phyloP scores from a whole-genome alignment of 768 basidiomycete genomes.

The Glaciozyma martinii region DNA sequence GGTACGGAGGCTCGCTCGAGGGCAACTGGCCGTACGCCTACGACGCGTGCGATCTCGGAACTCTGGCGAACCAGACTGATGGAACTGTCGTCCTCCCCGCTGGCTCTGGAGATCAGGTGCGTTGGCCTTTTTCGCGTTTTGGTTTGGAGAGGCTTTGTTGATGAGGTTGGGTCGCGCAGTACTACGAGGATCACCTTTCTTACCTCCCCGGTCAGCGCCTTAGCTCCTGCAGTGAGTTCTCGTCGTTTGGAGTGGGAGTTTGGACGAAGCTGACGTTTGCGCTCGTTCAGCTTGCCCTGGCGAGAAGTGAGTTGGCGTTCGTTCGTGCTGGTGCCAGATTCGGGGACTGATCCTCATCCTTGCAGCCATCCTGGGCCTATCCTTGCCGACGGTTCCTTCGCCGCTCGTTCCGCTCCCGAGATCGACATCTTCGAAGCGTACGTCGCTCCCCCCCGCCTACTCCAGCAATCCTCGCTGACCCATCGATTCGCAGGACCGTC shows the following conservation, averaged over 20 bases:
- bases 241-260: too few relatives aligned
- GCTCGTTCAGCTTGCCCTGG: slow-evolving; percentile 51
- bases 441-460: too few relatives aligned
- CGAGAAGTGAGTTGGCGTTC: slow-evolving; percentile 44
- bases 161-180: slow-evolving; percentile 40
- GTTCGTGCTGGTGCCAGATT: too few relatives aligned
- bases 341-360: neutral
- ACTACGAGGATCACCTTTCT: slow-evolving; percentile 53
- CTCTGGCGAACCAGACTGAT: slow-evolving; percentile 62
- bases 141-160: too few relatives aligned
- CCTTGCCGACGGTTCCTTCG: neutral
- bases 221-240: slow-evolving; percentile 56
- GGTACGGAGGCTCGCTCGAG: neutral
- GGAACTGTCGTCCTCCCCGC: slow-evolving; percentile 40
- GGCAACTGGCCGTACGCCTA: slow-evolving; percentile 5
- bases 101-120: slow-evolving; percentile 44
- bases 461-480: too few relatives aligned
- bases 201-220: slow-evolving; percentile 81
- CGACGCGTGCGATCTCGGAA: slow-evolving; percentile 74
- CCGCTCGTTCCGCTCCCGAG: neutral
- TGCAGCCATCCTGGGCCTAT: slow-evolving; percentile 9
- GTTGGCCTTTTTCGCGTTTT: too few relatives aligned
- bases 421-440: slow-evolving; percentile 1
- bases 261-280: too few relatives aligned
- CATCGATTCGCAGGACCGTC: neutral